Base-by-base conservation (phyloP, 202 grass and related monocot genomes). In the Tripidium arundinaceum region DNA sequence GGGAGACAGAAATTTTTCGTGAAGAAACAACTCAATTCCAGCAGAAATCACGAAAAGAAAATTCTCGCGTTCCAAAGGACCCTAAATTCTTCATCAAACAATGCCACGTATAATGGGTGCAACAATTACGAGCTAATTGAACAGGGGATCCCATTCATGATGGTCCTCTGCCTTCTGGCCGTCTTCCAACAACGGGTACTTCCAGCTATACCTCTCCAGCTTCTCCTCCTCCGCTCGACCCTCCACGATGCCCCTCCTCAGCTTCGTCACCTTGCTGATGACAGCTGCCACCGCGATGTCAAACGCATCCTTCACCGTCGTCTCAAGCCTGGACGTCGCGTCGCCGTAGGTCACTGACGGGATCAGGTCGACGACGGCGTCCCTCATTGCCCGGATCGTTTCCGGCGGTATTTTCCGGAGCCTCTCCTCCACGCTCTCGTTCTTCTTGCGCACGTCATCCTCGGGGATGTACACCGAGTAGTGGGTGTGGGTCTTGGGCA, bases 381-480 rank as follows among this genome's bases (percentile, higher is more conserved):
- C 84, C 74, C 90, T 91, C 93, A 97, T 97, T 68, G 28, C 14
- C 77, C 38, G 45, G 7, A 91, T 67, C 5, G 50, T 61, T 0
- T 91, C 82, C 19, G 84, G 61, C 47, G 50, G 36, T 18, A 93
- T 86, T 38, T 11, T 58, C 42, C 79, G 52, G 43, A 97, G 74
- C 75, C 24, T 73, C n/a, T 83, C 93, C 80, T 93, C 86, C 2
- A 92, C 82, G 41, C 86, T 88, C 1, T 72, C 76, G 45, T 87
- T 88, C 13, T 41, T 57, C 7, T 63, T 36, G 18, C 84, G 79
- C 59, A 97, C 81, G 62, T 87, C 90, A 21, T 86, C 81, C 61
- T 93, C 90, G 36, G 90, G 68, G 69, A 97, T 93, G 72, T 89
- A 93, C 47, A 93, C 84, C 15, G 93, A 97, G 84, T 91, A 97